These are phyloP conservation scores for Fusarium sp. DNA, from an alignment of 2,329 filamentous ascomycete species.

Conservation along the genomic window DNA sequence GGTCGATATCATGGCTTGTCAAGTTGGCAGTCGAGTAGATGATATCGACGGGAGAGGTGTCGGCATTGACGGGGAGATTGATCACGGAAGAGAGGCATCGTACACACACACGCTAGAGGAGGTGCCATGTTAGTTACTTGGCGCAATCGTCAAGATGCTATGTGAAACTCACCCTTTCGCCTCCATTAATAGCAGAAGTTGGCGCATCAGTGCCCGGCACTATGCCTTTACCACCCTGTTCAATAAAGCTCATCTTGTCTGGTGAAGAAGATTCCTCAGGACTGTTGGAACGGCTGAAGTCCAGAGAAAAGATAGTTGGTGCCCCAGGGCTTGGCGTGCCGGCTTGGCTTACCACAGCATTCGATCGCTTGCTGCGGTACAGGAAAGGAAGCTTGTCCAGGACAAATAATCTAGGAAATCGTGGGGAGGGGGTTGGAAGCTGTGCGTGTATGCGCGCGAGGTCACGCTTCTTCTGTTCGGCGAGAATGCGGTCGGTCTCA, in stretches of 20 bases:
- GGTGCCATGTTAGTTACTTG: slow-evolving; percentile 15
- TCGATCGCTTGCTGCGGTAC: slow-evolving; percentile 56
- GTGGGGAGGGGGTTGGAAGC: slow-evolving; percentile 52
- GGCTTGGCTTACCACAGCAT: slow-evolving; percentile 48
- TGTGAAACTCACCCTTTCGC: slow-evolving; percentile 73
- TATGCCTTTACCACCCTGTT: slow-evolving; percentile 59
- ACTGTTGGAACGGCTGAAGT: slow-evolving; percentile 51
- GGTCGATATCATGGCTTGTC: slow-evolving; percentile 72
- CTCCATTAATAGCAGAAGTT: slow-evolving; percentile 81
- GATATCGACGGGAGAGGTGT: slow-evolving; percentile 80
- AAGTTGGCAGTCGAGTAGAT: slow-evolving; percentile 73
- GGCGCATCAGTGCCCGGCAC: slow-evolving; percentile 76
- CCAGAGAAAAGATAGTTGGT: slow-evolving; percentile 52
- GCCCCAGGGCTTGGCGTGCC: slow-evolving; percentile 51
- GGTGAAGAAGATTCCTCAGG: slow-evolving; percentile 46
- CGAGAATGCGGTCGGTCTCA: slow-evolving; percentile 61
- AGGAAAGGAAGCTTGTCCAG: slow-evolving; percentile 63
- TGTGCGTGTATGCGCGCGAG: slow-evolving; percentile 59
- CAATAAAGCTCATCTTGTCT: slow-evolving; percentile 55
- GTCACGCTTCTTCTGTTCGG: slow-evolving; percentile 63
- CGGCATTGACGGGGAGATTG: slow-evolving; percentile 76
- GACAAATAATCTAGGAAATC: slow-evolving; percentile 53
- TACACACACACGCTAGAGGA: slow-evolving; percentile 72
- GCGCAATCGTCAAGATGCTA: background rate
- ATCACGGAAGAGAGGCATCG: slow-evolving; percentile 77